A percentile compares a stretch with the other conserved stretches of the same genome.
Evolutionary conservation across 148 eudicot species (phyloP).

Genomic region (Cornus kousa): DNA sequence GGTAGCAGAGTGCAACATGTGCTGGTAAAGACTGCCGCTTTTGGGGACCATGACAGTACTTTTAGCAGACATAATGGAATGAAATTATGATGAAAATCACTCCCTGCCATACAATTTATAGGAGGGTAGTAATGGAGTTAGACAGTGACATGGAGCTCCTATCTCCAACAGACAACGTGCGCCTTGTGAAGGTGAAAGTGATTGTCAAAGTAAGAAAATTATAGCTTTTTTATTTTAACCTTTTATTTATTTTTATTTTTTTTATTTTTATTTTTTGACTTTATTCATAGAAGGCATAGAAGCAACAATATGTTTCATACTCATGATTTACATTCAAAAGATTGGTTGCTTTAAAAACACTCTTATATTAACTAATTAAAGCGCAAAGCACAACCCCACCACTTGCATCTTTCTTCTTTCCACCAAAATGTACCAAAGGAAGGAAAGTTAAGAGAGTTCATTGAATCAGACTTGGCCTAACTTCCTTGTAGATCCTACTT

Average conservation of each 20-base stretch:
- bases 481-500: conserved; percentile 11
- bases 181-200: not conserved
- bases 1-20: not conserved
- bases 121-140: not conserved
- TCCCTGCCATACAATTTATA: not conserved
- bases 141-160: not conserved
- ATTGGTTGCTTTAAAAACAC: not conserved
- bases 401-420: conserved; percentile 6
- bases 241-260: not conserved
- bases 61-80: not conserved
- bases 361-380: not conserved
- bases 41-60: not conserved
- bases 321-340: not conserved
- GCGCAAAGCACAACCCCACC: conserved; percentile 4
- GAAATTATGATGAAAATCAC: not conserved
- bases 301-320: not conserved
- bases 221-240: not conserved
- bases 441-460: not conserved
- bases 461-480: conserved; percentile 9
- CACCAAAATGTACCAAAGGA: not conserved
- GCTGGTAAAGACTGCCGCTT: not conserved
- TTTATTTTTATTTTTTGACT: not conserved
- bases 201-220: not conserved
- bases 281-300: not conserved
- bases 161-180: not conserved